Evolutionary conservation across 2,329 filamentous ascomycete genomes (phyloP).

Genomic region (Apiospora phragmitis): DNA sequence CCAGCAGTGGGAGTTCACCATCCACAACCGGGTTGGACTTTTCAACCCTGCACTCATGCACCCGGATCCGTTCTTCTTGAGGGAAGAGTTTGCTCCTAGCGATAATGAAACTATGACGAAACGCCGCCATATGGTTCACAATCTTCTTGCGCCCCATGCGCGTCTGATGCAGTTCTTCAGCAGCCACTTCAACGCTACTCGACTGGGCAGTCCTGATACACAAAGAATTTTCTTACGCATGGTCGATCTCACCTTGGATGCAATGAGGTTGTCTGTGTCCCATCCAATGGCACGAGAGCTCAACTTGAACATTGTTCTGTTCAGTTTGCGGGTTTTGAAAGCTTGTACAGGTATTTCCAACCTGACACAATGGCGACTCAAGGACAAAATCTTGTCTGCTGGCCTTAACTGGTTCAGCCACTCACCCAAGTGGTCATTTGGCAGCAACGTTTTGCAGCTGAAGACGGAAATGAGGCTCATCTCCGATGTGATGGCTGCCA

Average conservation of each 20-base stretch:
- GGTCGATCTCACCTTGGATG: slow-evolving; percentile 75
- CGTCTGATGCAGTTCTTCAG: slow-evolving; percentile 84
- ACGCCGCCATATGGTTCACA: slow-evolving; percentile 76
- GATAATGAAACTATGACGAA: slow-evolving; percentile 74
- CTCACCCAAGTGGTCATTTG: slow-evolving; percentile 88
- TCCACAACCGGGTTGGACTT: slow-evolving; percentile 75
- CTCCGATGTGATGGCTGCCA: slow-evolving; percentile 67
- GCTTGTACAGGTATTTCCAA: slow-evolving; percentile 67
- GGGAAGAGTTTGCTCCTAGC: slow-evolving; percentile 89
- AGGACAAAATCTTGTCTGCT: slow-evolving; percentile 85
- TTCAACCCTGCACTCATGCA: slow-evolving; percentile 76
- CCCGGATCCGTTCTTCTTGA: slow-evolving; percentile 85
- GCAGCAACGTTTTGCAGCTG: slow-evolving; percentile 87
- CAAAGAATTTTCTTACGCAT: slow-evolving; percentile 81
- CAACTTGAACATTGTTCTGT: slow-evolving; percentile 84
- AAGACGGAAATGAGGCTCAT: slow-evolving; percentile 89
- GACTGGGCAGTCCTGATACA: slow-evolving; percentile 79
- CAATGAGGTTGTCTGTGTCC: slow-evolving; percentile 66
- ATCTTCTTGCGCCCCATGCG: slow-evolving; percentile 83
- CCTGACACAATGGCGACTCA: slow-evolving; percentile 74
- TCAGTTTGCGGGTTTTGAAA: slow-evolving; percentile 76
- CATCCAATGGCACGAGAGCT: slow-evolving; percentile 90
- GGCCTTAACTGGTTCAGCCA: slow-evolving; percentile 86
- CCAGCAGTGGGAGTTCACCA: slow-evolving; percentile 86
- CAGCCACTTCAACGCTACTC: slow-evolving; percentile 92